These are phyloP conservation scores for Xylariomycetidae sp. DNA, from an alignment of 2,329 filamentous ascomycete genomes.

Conservation along the genomic window DNA sequence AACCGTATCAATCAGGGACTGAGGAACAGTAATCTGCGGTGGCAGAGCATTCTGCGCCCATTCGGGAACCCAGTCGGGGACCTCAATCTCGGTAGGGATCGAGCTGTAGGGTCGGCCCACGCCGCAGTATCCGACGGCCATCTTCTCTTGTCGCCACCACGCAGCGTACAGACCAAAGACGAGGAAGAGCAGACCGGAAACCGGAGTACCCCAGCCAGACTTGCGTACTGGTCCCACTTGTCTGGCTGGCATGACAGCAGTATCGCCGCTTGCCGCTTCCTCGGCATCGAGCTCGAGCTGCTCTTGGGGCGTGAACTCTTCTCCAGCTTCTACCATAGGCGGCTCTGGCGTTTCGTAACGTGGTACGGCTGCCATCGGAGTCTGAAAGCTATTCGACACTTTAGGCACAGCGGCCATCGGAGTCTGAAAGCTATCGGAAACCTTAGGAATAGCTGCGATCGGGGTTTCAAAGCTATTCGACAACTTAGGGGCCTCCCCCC, in stretches of 20 bases:
- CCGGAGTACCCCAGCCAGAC: constrained; percentile 53
- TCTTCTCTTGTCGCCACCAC: constrained; percentile 91
- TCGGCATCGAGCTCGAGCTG: constrained; percentile 60
- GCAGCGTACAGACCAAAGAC: constrained; percentile 66
- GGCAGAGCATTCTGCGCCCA: constrained; percentile 33
- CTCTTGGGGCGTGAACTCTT: constrained; percentile 92
- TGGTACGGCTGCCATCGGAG: constrained; percentile 40
- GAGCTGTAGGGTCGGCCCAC: constrained; percentile 60
- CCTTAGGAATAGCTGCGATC: constrained; percentile 44
- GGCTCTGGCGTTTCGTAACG: constrained; percentile 27
- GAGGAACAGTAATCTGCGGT: constrained; percentile 60
- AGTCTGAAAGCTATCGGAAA: constrained; percentile 54
- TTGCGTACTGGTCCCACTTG: constrained; percentile 28
- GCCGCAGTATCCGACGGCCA: constrained; percentile 93
- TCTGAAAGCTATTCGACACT: constrained; percentile 48
- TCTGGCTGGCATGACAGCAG: constrained; percentile 35
- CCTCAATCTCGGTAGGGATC: constrained; percentile 38
- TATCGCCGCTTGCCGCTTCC: constrained; percentile 49
- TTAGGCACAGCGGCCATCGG: constrained; percentile 37
- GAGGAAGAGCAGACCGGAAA: constrained; percentile 65
- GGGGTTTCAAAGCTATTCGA: constrained; percentile 47
- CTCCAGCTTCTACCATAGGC: constrained; percentile 58
- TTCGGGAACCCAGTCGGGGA: constrained; percentile 38
- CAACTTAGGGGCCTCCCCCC: constrained; percentile 37
- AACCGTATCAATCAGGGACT: constrained; percentile 62